phyloP scores from a whole-genome alignment of 257 asterid species.

The Anisodus acutangulus region DNA sequence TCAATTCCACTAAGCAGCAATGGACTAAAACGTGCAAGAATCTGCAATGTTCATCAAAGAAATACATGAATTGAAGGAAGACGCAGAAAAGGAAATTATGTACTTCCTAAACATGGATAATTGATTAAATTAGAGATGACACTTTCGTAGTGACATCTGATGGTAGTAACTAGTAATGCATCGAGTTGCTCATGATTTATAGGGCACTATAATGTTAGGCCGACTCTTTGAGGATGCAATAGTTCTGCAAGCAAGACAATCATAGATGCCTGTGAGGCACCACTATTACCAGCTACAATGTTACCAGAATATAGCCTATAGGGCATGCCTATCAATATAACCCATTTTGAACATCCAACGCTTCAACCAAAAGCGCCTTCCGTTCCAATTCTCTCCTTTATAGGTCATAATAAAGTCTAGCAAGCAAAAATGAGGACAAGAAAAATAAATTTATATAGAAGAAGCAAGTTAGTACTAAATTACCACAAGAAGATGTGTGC shows the following conservation, averaged over 20 bases:
- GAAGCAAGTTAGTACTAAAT: slow-evolving; percentile 29
- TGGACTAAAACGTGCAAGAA: slow-evolving; percentile 95
- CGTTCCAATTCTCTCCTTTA: slow-evolving; percentile 13
- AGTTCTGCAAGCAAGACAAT: slow-evolving; percentile 21
- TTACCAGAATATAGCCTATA: slow-evolving; percentile 24
- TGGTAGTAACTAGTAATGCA: not conserved
- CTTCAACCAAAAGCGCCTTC: not conserved
- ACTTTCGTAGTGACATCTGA: not conserved
- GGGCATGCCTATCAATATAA: slow-evolving; percentile 1
- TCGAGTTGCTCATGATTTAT: not conserved
- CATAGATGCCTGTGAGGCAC: not conserved
- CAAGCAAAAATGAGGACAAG: slow-evolving; percentile 11
- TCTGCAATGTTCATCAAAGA: slow-evolving; percentile 54
- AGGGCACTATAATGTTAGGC: slow-evolving; percentile 1
- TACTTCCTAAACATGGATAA: slow-evolving; percentile 1
- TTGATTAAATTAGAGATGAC: slow-evolving; percentile 23
- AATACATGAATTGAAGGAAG: slow-evolving; percentile 28
- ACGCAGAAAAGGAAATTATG: not conserved
- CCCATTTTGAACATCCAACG: not conserved
- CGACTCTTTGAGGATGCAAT: not conserved
- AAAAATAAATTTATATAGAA: slow-evolving; percentile 24
- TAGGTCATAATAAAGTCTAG: not conserved
- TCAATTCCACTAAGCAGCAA: slow-evolving; percentile 82
- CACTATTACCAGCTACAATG: slow-evolving; percentile 18
- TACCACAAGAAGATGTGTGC: slow-evolving; percentile 99